Evolutionary conservation across 495 filamentous ascomycete species (phyloP), one percentile per base, ranked within the genome.

Genomic region (Aspergillus indologenus): DNA sequence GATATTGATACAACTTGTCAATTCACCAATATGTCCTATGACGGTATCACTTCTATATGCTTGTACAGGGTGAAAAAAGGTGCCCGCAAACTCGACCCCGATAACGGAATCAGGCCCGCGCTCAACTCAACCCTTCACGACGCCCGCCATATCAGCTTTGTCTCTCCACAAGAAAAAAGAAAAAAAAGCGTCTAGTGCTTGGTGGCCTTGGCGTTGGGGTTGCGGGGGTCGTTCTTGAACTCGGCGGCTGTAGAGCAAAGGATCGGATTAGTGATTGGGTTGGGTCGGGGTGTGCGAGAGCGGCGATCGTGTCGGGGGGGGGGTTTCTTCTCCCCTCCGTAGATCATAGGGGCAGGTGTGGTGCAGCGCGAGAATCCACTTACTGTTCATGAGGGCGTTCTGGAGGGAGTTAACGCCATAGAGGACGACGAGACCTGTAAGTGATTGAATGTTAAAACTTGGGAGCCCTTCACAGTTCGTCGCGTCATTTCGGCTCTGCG

Each of bases 161-260:
- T n/a, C n/a, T 20, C 54, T 54, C 50, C 45, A 24, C n/a, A n/a
- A n/a, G n/a, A n/a, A n/a, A n/a, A n/a, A n/a, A n/a, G n/a, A n/a
- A 31, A 17, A 47, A 21, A 47, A 22, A 51, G 26, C 42, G 62
- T 66, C 69, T 77, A 79, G 69, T 76, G 74, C 62, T 68, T 69
- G 47, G 73, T 65, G 67, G 82, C 80, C 82, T 87, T 88, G 43
- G 77, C 75, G 70, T 83, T 79, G 65, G 87, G 89, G 83, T 96
- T 96, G 71, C 93, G 84, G 62, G 93, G 92, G 79, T 98, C 93
- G 81, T 94, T 93, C 86, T 90, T 92, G 86, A 82, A 96, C 73
- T 98, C 89, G 59, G 87, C 90, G 78, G 84, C 93, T 98, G 68
- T 53, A 54, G 53, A 52, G 45, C 34, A 11, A 40, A 14, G 34